Percentiles rank a stretch among this genome's conserved stretches.
These are phyloP conservation scores for Linum lewisii DNA, from an alignment of 345 rosid genomes.

Conservation along the genomic window DNA sequence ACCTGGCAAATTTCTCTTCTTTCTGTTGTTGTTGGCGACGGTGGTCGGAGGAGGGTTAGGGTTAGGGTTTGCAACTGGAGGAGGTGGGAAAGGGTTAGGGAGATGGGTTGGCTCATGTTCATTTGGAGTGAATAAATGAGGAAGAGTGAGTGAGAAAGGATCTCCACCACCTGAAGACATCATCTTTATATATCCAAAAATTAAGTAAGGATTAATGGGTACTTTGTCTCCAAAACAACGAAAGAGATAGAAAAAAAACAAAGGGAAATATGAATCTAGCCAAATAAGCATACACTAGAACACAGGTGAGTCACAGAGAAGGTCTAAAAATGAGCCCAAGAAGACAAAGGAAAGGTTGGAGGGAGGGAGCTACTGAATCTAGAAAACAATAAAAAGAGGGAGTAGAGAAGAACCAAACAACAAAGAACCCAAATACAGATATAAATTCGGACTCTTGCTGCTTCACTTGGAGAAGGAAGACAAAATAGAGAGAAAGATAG, in stretches of 20 bases:
- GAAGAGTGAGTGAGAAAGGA: constrained; percentile 45
- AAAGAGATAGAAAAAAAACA: too few species aligned
- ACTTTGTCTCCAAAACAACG: too few species aligned
- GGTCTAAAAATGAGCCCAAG: too few species aligned
- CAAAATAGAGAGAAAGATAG: too few species aligned
- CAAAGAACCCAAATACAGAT: constrained; percentile 13
- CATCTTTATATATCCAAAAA: constrained; percentile 30
- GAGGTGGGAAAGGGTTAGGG: too few species aligned
- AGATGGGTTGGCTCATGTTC: constrained; percentile 24
- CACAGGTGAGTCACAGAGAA: too few species aligned
- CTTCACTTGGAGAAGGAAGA: not conserved
- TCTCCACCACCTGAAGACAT: constrained; percentile 43
- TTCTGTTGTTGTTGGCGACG: constrained; percentile 21
- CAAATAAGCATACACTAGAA: too few species aligned
- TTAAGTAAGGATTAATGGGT: too few species aligned
- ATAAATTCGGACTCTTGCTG: constrained; percentile 28
- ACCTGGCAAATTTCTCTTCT: constrained; percentile 91
- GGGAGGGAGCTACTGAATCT: constrained; percentile 35
- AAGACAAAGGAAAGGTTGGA: constrained; percentile 36
- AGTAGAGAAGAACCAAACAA: constrained; percentile 3
- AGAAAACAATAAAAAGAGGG: constrained; percentile 17
- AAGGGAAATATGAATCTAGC: too few species aligned
- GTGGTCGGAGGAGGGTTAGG: constrained; percentile 47
- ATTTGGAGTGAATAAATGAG: constrained; percentile 33
- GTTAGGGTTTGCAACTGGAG: constrained; percentile 36